phyloP scores from a whole-genome alignment of 2,329 filamentous ascomycete species.

The Colletotrichum sp. region DNA sequence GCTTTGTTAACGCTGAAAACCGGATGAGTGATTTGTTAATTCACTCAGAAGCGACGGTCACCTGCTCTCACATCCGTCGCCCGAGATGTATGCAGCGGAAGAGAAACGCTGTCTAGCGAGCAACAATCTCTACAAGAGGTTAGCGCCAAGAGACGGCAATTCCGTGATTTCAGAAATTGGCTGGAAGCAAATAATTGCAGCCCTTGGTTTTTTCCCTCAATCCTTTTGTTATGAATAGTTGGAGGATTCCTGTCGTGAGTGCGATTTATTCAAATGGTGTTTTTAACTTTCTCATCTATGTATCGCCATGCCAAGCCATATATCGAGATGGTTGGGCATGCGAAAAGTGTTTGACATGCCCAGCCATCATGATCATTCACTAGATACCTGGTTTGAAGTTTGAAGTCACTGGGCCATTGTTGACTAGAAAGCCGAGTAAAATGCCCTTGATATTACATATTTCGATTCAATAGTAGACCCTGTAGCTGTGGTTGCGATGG shows the following conservation, averaged over 20 bases:
- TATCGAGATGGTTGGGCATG: not conserved
- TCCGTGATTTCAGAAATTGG: not conserved
- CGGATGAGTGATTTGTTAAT: not conserved
- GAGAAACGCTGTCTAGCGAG: not conserved
- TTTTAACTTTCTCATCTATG: too few relatives aligned
- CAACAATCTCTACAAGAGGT: not conserved
- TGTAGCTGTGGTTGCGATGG: not conserved
- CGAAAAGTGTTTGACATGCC: not conserved
- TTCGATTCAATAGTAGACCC: not conserved
- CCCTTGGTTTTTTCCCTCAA: not conserved
- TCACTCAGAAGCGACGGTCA: not conserved
- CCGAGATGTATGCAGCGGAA: not conserved
- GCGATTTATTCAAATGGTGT: not conserved
- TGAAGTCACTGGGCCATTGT: not conserved
- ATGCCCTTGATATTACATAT: not conserved
- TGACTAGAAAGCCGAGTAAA: fast-evolving
- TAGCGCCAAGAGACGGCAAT: not conserved
- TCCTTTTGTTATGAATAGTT: fast-evolving
- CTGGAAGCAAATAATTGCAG: too few relatives aligned
- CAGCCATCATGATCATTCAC: not conserved
- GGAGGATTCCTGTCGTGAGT: not conserved
- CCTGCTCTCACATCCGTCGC: not conserved
- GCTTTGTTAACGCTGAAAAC: not conserved
- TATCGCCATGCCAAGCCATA: not conserved
- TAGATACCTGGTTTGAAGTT: not conserved